A percentile compares a stretch with the other conserved stretches of the same genome.
These are phyloP conservation scores for Nannochloris sp. DNA, from an alignment of 139 green algal species.

Conservation along the genomic window DNA sequence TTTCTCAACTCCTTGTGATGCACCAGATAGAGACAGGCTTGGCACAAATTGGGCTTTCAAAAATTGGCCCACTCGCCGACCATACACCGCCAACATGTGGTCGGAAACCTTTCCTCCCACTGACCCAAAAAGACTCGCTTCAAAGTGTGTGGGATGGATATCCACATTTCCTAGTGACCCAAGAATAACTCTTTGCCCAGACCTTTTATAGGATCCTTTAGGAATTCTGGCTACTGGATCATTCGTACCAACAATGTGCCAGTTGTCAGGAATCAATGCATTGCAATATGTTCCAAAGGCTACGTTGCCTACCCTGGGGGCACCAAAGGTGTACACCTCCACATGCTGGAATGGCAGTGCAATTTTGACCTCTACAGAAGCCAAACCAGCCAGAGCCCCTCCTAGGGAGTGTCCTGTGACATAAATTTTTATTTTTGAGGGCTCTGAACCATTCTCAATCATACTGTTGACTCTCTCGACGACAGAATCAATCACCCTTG, in stretches of 20 bases:
- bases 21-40: background rate
- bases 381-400: conserved; percentile 32
- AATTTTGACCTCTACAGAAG: conserved; percentile 16
- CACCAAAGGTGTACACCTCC: conserved; percentile 41
- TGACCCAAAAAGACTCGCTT: conserved; percentile 2
- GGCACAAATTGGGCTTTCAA: conserved; percentile 7
- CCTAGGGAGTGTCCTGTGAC: conserved; percentile 31
- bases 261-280: conserved; percentile 34
- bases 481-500: background rate
- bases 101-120: conserved; percentile 1
- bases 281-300: conserved; percentile 40
- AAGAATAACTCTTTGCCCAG: conserved; percentile 36
- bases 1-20: background rate
- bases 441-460: background rate
- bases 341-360: background rate
- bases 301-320: conserved; percentile 46
- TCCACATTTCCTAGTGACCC: conserved; percentile 32
- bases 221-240: conserved; percentile 14
- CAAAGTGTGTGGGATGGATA: conserved; percentile 29
- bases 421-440: conserved; percentile 5
- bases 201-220: conserved; percentile 40
- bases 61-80: background rate
- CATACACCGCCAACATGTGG: conserved; percentile 4
- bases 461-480: background rate
- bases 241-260: conserved; percentile 35